phyloP scores from a whole-genome alignment of 495 filamentous ascomycete genomes.

The Hypoxylon perforatum region DNA sequence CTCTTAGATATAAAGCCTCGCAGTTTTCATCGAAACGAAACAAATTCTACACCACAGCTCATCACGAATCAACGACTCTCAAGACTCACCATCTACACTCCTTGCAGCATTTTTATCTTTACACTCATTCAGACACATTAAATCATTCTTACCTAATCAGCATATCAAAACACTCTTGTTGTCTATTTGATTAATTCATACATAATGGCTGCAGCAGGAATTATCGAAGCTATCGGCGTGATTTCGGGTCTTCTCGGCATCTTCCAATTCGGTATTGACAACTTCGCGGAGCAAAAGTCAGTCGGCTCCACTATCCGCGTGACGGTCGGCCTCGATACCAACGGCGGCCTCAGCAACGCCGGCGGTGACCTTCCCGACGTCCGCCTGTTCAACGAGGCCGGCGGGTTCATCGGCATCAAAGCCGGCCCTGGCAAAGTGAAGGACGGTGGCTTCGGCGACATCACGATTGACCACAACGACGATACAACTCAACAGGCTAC shows the following conservation, averaged over 20 bases:
- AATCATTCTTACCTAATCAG: neutral
- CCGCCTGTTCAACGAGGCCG: conserved; percentile 45
- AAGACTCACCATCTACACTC: too few relatives aligned
- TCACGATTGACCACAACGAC: conserved; percentile 36
- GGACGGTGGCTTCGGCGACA: conserved; percentile 34
- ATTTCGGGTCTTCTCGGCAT: conserved; percentile 32
- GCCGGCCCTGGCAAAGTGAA: conserved; percentile 37
- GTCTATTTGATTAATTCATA: neutral
- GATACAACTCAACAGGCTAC: conserved; percentile 35
- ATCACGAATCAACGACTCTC: too few relatives aligned
- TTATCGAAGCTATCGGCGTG: conserved; percentile 37
- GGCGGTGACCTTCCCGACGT: conserved; percentile 49
- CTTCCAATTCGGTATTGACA: conserved; percentile 36
- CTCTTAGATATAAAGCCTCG: too few relatives aligned
- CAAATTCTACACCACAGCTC: too few relatives aligned
- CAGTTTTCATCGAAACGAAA: too few relatives aligned
- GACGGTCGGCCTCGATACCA: conserved; percentile 42
- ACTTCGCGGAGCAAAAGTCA: conserved; percentile 20
- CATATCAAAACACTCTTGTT: neutral
- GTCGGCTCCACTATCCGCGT: conserved; percentile 37
- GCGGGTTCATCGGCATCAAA: conserved; percentile 39
- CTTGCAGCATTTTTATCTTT: neutral
- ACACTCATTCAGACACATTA: neutral
- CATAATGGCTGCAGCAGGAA: conserved; percentile 22
- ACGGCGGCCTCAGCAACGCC: conserved; percentile 30